phyloP scores from a whole-genome alignment of 1,284 basidiomycete species.

The Austroboletus novae-zelandiae region DNA sequence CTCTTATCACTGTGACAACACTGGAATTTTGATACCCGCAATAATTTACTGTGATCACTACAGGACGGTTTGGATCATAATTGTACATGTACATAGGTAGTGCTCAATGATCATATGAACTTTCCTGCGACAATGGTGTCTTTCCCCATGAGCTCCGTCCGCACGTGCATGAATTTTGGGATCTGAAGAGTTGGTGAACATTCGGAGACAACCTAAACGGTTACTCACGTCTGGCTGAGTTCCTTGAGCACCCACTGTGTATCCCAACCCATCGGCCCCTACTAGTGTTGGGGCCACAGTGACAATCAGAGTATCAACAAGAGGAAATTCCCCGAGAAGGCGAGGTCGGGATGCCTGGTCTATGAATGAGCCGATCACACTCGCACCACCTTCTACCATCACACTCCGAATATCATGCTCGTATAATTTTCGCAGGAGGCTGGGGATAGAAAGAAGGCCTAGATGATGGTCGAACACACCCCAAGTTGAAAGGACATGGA shows the following conservation, averaged over 20 bases:
- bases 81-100: not conserved
- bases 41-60: not conserved
- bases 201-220: not conserved
- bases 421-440: constrained; percentile 52
- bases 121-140: constrained; percentile 41
- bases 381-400: constrained; percentile 96
- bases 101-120: constrained; percentile 12
- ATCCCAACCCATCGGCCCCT: constrained; percentile 70
- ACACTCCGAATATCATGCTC: constrained; percentile 63
- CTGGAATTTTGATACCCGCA: not conserved
- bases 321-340: constrained; percentile 3
- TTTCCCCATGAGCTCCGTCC: constrained; percentile 40
- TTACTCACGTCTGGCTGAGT: constrained; percentile 12
- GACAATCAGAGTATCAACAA: constrained; percentile 71
- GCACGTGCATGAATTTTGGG: constrained; percentile 32
- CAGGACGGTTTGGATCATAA: not conserved
- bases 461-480: constrained; percentile 5
- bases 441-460: constrained; percentile 49
- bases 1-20: not conserved
- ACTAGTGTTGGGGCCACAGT: constrained; percentile 84
- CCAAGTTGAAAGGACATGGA: constrained; percentile 2
- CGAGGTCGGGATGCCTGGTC: constrained; percentile 14
- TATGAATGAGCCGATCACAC: constrained; percentile 80
- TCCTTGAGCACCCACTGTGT: constrained; percentile 30
- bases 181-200: constrained; percentile 19